Conservation (phyloP, 192 early-diverging fungal genomes). For the Backusella luteola region DNA sequence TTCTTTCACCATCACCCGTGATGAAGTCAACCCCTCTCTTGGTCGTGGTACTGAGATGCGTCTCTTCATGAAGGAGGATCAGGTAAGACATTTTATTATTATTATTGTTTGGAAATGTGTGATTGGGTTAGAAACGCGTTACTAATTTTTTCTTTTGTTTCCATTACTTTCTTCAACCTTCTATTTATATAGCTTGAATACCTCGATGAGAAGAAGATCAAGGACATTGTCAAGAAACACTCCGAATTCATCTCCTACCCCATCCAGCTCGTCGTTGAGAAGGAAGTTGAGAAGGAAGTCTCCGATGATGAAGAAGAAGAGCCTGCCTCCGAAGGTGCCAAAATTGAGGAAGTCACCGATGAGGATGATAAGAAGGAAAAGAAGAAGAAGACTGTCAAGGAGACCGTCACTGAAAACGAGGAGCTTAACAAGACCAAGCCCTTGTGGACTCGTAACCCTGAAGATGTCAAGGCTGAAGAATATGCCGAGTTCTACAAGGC, state of each 20-base stretch:
- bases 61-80: conserved; percentile 98
- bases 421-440: conserved; percentile 99
- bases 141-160: neutral
- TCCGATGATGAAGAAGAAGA: conserved; percentile 88
- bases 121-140: neutral
- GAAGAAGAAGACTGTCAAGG: conserved; percentile 85
- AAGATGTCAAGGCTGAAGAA: conserved; percentile 94
- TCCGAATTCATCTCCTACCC: conserved; percentile 99
- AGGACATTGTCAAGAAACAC: conserved; percentile 99
- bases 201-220: conserved; percentile 98
- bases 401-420: conserved; percentile 81
- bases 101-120: neutral
- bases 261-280: conserved; percentile 93
- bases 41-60: conserved; percentile 96
- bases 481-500: conserved; percentile 99
- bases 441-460: conserved; percentile 99
- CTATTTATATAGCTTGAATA: conserved; percentile 64
- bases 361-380: conserved; percentile 66
- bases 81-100: conserved; percentile 33
- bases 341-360: conserved; percentile 85
- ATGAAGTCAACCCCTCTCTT: conserved; percentile 85
- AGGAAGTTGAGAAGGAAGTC: conserved; percentile 98
- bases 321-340: conserved; percentile 66
- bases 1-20: conserved; percentile 92
- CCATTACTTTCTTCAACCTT: neutral